phyloP scores from a whole-genome alignment of 176 grass and related monocot genomes.

The Oryza meridionalis region DNA sequence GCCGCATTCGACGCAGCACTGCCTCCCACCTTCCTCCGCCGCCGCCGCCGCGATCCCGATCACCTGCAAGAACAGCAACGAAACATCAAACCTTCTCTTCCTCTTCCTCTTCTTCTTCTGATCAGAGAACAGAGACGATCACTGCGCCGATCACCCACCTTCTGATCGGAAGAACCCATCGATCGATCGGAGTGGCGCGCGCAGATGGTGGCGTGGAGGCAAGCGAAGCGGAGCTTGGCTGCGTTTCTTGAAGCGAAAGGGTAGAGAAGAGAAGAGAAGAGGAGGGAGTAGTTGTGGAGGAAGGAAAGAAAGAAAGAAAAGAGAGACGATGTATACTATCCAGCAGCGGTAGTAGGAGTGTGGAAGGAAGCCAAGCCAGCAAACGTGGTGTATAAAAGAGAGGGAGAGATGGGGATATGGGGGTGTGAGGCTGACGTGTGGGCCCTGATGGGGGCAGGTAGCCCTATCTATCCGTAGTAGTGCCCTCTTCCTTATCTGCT shows the following conservation, averaged over 20 bases:
- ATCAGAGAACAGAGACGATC: background rate
- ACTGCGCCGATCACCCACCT: conserved; percentile 31
- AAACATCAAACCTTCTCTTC: background rate
- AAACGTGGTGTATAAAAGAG: background rate
- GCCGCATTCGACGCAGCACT: conserved; percentile 75
- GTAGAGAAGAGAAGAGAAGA: background rate
- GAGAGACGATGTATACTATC: background rate
- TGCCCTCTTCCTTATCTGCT: background rate
- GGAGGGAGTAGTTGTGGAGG: conserved; percentile 8
- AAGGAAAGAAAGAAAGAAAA: background rate
- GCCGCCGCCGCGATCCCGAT: conserved; percentile 13
- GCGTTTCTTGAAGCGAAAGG: conserved; percentile 41
- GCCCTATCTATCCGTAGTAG: background rate
- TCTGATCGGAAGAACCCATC: conserved; percentile 62
- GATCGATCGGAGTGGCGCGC: background rate
- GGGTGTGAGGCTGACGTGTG: background rate
- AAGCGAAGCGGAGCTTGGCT: background rate
- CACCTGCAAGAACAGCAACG: conserved; percentile 24
- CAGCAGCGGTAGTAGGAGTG: background rate
- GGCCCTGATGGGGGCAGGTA: conserved; percentile 14
- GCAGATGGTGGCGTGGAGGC: background rate
- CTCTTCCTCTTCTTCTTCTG: background rate
- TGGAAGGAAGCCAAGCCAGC: conserved; percentile 48
- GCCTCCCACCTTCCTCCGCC: conserved; percentile 40
- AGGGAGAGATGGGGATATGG: background rate